A percentile compares a stretch with the other conserved stretches of the same genome.
phyloP scores from a whole-genome alignment of 495 filamentous ascomycete species.

The Lasiosphaeria miniovina region DNA sequence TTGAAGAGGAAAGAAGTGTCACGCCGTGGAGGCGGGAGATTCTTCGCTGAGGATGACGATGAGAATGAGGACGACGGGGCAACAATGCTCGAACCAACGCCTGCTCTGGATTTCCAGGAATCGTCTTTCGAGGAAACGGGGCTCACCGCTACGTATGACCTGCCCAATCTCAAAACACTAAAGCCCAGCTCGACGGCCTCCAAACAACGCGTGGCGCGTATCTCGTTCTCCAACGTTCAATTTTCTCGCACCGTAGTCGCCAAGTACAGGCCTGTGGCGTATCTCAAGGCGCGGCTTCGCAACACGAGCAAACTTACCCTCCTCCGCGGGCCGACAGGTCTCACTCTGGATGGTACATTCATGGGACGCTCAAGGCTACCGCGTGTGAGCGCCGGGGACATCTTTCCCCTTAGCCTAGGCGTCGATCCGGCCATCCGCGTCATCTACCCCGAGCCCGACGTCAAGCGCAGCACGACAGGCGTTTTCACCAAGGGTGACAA shows the following conservation, averaged over 20 bases:
- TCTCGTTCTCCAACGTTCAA: conserved; percentile 38
- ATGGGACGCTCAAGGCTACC: conserved; percentile 59
- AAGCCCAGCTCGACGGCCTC: conserved; percentile 38
- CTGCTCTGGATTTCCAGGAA: conserved; percentile 39
- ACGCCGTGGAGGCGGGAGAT: not conserved
- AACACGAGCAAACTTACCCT: conserved; percentile 59
- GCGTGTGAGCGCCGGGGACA: conserved; percentile 57
- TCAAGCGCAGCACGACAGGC: conserved; percentile 51
- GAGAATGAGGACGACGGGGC: conserved; percentile 21
- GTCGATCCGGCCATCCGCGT: conserved; percentile 63
- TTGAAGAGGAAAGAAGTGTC: too few relatives aligned
- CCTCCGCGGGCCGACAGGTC: conserved; percentile 56
- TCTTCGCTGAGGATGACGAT: not conserved
- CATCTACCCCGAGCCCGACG: conserved; percentile 59
- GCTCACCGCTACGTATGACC: conserved; percentile 61
- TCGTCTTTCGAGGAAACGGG: conserved; percentile 49
- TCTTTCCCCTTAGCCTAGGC: conserved; percentile 60
- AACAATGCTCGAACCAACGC: conserved; percentile 29
- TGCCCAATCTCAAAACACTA: conserved; percentile 52
- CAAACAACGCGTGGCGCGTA: conserved; percentile 48
- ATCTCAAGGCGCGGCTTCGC: conserved; percentile 60
- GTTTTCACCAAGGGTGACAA: conserved; percentile 57
- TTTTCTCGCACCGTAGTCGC: conserved; percentile 59
- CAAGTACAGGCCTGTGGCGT: conserved; percentile 63
- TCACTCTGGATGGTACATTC: conserved; percentile 68